These are phyloP conservation scores for Xylaria sp. DNA, from an alignment of 2,329 filamentous ascomycete genomes.

Conservation along the genomic window DNA sequence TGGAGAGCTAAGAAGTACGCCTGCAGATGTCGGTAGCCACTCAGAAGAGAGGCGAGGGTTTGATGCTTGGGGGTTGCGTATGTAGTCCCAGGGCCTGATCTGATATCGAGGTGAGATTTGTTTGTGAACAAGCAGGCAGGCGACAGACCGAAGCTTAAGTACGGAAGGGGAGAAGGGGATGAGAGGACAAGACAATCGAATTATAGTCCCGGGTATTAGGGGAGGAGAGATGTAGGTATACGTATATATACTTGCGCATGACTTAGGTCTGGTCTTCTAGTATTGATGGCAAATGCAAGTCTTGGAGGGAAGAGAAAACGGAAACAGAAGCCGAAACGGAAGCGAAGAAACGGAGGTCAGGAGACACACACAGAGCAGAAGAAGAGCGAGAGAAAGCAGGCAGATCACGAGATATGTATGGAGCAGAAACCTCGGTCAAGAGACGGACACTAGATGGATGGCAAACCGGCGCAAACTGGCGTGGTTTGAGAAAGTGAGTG, in stretches of 20 bases:
- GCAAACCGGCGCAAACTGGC: constrained; percentile 6
- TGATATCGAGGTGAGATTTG: constrained; percentile 10
- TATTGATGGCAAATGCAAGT: not conserved
- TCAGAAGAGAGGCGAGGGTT: constrained; percentile 6
- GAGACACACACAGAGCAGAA: not conserved
- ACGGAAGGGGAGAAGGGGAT: not conserved
- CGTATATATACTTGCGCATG: not conserved
- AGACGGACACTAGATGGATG: not conserved
- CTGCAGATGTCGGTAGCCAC: constrained; percentile 17
- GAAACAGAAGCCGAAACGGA: not conserved
- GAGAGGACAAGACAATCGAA: not conserved
- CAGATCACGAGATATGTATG: not conserved
- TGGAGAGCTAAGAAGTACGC: constrained; percentile 5
- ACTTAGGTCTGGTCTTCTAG: too few relatives aligned
- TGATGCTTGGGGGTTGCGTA: not conserved
- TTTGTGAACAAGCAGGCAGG: constrained; percentile 11
- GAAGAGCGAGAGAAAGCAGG: not conserved
- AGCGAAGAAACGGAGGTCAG: not conserved
- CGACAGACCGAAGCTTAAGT: constrained; percentile 3
- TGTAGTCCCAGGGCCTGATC: constrained; percentile 6
- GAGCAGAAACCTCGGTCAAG: not conserved
- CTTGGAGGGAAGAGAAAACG: not conserved
- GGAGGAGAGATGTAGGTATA: not conserved
- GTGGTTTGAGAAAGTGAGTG: not conserved
- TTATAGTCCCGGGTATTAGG: not conserved